phyloP scores from a whole-genome alignment of 2,329 filamentous ascomycete species.

The Apiospora marii region DNA sequence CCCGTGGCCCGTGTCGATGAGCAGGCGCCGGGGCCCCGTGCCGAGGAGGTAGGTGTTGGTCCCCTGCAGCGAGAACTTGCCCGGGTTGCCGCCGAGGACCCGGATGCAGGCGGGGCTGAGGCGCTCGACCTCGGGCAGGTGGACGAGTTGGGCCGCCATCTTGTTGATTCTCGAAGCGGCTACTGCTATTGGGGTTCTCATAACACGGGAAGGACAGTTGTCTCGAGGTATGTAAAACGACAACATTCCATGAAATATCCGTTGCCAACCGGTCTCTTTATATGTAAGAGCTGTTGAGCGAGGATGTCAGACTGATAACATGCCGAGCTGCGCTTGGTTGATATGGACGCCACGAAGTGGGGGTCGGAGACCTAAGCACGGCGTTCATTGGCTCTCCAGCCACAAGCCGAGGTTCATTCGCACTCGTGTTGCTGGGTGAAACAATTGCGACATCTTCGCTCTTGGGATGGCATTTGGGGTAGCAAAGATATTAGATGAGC shows the following conservation, averaged over 20 bases:
- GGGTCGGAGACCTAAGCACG: background rate
- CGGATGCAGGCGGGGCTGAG: constrained; percentile 81
- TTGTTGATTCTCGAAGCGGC: constrained; percentile 33
- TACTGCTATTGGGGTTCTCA: background rate
- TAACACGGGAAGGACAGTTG: background rate
- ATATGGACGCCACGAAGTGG: background rate
- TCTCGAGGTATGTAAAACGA: background rate
- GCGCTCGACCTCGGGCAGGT: constrained; percentile 77
- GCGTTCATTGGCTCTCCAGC: background rate
- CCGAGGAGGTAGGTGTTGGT: constrained; percentile 97
- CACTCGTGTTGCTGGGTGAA: background rate
- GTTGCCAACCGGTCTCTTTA: background rate
- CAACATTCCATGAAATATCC: background rate
- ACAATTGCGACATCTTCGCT: background rate
- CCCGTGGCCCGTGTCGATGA: constrained; percentile 93
- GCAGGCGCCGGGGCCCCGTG: constrained; percentile 73
- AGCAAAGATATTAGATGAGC: too few species aligned
- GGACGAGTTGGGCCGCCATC: constrained; percentile 68
- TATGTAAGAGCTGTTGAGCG: background rate
- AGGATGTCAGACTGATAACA: constrained; percentile 8
- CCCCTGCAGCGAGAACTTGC: constrained; percentile 78
- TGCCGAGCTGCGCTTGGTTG: background rate
- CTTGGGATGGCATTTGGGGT: background rate
- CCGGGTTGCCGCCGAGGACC: constrained; percentile 89
- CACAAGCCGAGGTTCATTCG: constrained; percentile 19